phyloP scores from a whole-genome alignment of 2,329 filamentous ascomycete species.

The Xylaria sp. region DNA sequence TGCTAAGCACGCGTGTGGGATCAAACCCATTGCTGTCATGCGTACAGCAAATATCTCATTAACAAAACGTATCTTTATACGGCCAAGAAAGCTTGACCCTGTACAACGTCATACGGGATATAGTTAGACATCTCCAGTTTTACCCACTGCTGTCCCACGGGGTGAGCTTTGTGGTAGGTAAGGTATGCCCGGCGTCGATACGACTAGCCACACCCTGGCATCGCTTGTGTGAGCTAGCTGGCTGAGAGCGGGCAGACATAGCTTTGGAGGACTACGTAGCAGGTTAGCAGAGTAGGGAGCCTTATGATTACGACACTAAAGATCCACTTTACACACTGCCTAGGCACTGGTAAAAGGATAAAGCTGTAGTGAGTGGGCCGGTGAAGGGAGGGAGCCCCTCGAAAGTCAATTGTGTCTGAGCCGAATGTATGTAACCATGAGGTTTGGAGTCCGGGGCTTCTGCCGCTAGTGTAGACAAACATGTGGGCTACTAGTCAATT shows the following conservation, averaged over 20 bases:
- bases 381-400: slow-evolving; percentile 14
- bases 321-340: slow-evolving; percentile 14
- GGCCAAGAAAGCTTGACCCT: slow-evolving; percentile 8
- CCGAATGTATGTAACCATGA: slow-evolving; percentile 21
- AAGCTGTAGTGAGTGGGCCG: slow-evolving; percentile 14
- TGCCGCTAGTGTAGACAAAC: slow-evolving; percentile 13
- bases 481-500: slow-evolving; percentile 22
- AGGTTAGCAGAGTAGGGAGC: slow-evolving; percentile 7
- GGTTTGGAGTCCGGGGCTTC: slow-evolving; percentile 24
- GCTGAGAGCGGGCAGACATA: slow-evolving; percentile 2
- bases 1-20: slow-evolving; percentile 22
- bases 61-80: slow-evolving; percentile 11
- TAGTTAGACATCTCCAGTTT: slow-evolving; percentile 27
- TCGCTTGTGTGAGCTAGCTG: slow-evolving; percentile 13
- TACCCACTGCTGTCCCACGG: slow-evolving; percentile 26
- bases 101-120: slow-evolving; percentile 29
- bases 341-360: slow-evolving; percentile 13
- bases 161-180: slow-evolving; percentile 6
- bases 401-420: background rate
- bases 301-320: background rate
- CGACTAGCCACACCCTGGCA: background rate
- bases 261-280: slow-evolving; percentile 4
- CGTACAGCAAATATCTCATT: slow-evolving; percentile 20
- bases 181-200: slow-evolving; percentile 12
- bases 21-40: slow-evolving; percentile 28